Conservation (phyloP, 2,329 filamentous ascomycete genomes). For the Lecanoromycetidae sp. region DNA sequence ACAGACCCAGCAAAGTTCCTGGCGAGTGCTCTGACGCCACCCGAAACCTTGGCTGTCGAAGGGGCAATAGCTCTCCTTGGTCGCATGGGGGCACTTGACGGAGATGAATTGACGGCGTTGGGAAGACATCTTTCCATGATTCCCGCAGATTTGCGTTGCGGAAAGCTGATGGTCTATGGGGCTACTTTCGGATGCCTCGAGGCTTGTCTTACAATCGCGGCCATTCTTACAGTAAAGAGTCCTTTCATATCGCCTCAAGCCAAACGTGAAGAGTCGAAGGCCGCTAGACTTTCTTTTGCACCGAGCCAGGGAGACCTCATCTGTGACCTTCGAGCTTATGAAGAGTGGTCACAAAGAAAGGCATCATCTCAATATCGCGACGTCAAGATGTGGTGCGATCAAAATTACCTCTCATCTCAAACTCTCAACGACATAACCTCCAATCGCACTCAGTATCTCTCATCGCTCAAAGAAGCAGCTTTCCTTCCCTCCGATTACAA, state of each 20-base stretch:
- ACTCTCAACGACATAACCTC: slow-evolving; percentile 80
- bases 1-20: slow-evolving; percentile 71
- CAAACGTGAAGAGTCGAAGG: slow-evolving; percentile 68
- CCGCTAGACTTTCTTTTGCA: slow-evolving; percentile 62
- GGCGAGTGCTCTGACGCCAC: slow-evolving; percentile 75
- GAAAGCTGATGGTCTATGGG: slow-evolving; percentile 91
- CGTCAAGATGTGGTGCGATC: slow-evolving; percentile 65
- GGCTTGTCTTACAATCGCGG: slow-evolving; percentile 74
- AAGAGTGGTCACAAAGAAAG: slow-evolving; percentile 63
- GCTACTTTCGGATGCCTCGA: slow-evolving; percentile 88
- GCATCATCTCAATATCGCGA: slow-evolving; percentile 46
- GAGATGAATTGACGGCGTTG: slow-evolving; percentile 75
- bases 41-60: slow-evolving; percentile 71
- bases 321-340: slow-evolving; percentile 73
- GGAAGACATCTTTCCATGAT: slow-evolving; percentile 91
- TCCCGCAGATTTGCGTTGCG: slow-evolving; percentile 80
- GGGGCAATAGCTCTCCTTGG: slow-evolving; percentile 67
- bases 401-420: slow-evolving; percentile 72
- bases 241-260: slow-evolving; percentile 79
- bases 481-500: slow-evolving; percentile 52
- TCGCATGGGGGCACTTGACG: slow-evolving; percentile 80
- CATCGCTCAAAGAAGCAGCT: slow-evolving; percentile 73
- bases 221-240: slow-evolving; percentile 77
- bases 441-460: slow-evolving; percentile 73
- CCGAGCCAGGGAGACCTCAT: slow-evolving; percentile 74